Percentiles rank a stretch among this genome's conserved stretches.
Evolutionary conservation across 257 asterid species (phyloP).

Genomic region (Solanum chaucha): DNA sequence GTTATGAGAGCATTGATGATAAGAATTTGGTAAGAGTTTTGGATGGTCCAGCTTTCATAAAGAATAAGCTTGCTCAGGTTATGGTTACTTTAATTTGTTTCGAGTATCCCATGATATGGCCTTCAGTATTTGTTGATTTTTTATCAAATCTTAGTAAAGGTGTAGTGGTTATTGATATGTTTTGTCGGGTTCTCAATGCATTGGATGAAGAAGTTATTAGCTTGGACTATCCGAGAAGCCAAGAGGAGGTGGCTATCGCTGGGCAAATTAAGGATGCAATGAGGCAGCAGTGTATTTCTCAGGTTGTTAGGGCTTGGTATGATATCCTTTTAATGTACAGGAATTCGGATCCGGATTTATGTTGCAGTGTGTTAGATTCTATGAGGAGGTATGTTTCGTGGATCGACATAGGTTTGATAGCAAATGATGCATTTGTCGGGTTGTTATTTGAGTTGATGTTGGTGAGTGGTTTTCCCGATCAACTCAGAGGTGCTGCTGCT

Average conservation of each 20-base stretch:
- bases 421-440: conserved; percentile 50
- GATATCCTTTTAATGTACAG: conserved; percentile 49
- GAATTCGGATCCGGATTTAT: conserved; percentile 59
- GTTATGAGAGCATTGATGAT: conserved; percentile 47
- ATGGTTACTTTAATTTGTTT: conserved; percentile 66
- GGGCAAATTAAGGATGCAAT: conserved; percentile 82
- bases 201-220: conserved; percentile 86
- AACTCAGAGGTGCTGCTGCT: conserved; percentile 70
- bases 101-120: conserved; percentile 82
- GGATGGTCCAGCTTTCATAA: conserved; percentile 77
- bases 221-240: conserved; percentile 63
- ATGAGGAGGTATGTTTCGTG: conserved; percentile 68
- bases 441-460: conserved; percentile 72
- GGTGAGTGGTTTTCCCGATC: conserved; percentile 49
- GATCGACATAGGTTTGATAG: conserved; percentile 91
- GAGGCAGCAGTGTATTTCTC: conserved; percentile 85
- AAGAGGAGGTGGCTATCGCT: conserved; percentile 52
- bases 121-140: conserved; percentile 77
- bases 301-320: conserved; percentile 77
- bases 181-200: conserved; percentile 71
- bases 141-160: conserved; percentile 68
- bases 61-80: conserved; percentile 92
- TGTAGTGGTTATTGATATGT: conserved; percentile 71
- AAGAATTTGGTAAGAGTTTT: conserved; percentile 31
- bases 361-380: conserved; percentile 64